phyloP scores from a whole-genome alignment of 805 yeast species.

The Nakazawaea ishiwadae region DNA sequence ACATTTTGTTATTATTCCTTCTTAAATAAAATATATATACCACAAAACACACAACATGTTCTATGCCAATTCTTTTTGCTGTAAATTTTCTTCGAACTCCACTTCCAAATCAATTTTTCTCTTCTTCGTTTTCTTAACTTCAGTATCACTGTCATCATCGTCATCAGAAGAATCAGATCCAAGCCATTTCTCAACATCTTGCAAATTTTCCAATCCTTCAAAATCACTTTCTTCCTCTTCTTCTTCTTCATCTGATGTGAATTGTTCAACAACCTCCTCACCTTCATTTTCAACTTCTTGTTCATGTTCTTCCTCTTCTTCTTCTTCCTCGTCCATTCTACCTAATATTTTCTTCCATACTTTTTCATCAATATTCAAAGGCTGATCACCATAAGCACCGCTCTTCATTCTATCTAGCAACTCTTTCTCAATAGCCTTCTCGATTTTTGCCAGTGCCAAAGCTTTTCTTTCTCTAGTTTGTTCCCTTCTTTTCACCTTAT shows the following conservation, averaged over 20 bases:
- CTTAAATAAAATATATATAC: neutral
- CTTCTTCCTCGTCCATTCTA: conserved; percentile 47
- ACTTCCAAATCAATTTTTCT: conserved; percentile 12
- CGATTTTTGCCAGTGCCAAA: conserved; percentile 92
- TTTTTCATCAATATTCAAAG: conserved; percentile 92
- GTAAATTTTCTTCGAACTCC: conserved; percentile 6
- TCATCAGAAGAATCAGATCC: conserved; percentile 18
- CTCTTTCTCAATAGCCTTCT: conserved; percentile 94
- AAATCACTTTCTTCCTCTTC: conserved; percentile 42
- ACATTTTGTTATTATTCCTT: conserved; percentile 14
- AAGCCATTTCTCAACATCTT: conserved; percentile 40
- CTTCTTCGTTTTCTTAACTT: conserved; percentile 3
- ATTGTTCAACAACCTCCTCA: conserved; percentile 46
- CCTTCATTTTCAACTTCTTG: conserved; percentile 37
- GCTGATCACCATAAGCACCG: conserved; percentile 98
- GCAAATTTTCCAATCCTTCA: conserved; percentile 44
- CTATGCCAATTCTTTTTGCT: neutral
- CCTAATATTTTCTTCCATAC: conserved; percentile 94
- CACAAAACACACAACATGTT: neutral
- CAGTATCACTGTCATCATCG: conserved; percentile 51
- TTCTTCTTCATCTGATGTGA: conserved; percentile 36
- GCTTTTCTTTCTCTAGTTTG: conserved; percentile 95
- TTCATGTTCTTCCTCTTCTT: conserved; percentile 55
- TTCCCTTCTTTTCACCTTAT: conserved; percentile 93
- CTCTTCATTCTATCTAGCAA: conserved; percentile 89